Evolutionary conservation across 257 asterid species (phyloP).

Genomic region (Solanum chmielewskii): DNA sequence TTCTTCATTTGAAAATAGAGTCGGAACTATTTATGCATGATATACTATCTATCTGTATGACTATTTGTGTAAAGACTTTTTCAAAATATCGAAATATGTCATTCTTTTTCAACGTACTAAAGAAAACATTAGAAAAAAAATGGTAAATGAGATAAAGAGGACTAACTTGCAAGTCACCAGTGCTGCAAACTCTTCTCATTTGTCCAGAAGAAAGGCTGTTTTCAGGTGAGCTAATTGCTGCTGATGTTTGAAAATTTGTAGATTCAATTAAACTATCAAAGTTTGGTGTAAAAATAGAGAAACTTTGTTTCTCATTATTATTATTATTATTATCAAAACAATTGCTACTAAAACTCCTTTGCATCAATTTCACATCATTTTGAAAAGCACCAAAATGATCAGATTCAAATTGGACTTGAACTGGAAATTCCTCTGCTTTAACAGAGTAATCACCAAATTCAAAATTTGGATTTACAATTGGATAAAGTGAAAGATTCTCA

Average conservation of each 20-base stretch:
- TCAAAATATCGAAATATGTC: background rate
- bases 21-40: background rate
- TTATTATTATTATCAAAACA: constrained; percentile 30
- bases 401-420: constrained; percentile 16
- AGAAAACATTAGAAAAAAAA: background rate
- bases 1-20: background rate
- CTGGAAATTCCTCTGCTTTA: constrained; percentile 45
- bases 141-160: background rate
- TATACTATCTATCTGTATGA: background rate
- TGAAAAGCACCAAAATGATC: constrained; percentile 16
- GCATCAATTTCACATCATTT: constrained; percentile 52
- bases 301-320: constrained; percentile 1
- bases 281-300: constrained; percentile 23
- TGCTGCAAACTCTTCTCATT: constrained; percentile 77
- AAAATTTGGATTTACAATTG: background rate
- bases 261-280: constrained; percentile 38
- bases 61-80: background rate
- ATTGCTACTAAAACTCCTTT: constrained; percentile 67
- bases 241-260: constrained; percentile 16
- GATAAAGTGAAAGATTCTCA: constrained; percentile 30
- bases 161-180: constrained; percentile 78
- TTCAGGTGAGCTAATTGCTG: constrained; percentile 30
- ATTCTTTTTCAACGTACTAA: background rate
- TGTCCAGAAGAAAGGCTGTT: constrained; percentile 30
- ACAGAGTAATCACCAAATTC: constrained; percentile 20